Percentiles rank a stretch among this genome's conserved stretches.
phyloP scores from a whole-genome alignment of 163 green algal genomes.

The Prototheca cutis region DNA sequence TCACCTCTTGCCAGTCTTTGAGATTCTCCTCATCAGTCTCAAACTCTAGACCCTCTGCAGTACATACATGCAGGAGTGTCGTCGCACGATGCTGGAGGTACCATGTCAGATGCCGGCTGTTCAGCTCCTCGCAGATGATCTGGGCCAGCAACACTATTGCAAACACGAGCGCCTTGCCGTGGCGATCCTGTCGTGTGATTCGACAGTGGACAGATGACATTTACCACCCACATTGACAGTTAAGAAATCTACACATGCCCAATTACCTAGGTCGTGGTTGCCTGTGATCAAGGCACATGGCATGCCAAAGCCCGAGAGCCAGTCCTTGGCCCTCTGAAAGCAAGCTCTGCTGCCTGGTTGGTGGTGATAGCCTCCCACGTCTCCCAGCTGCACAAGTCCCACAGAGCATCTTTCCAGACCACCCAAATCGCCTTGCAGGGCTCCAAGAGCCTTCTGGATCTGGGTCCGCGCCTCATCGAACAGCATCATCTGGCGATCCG shows the following conservation, averaged over 20 bases:
- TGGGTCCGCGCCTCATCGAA: slow-evolving; percentile 43
- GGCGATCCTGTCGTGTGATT: too few relatives aligned
- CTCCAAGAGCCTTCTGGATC: slow-evolving; percentile 25
- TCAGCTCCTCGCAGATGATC: too few relatives aligned
- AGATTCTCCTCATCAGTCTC: slow-evolving; percentile 67
- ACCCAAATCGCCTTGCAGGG: not conserved
- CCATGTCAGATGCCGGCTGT: too few relatives aligned
- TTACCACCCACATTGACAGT: too few relatives aligned
- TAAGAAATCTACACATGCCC: not conserved
- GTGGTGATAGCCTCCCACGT: slow-evolving; percentile 58
- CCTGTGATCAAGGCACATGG: slow-evolving; percentile 42
- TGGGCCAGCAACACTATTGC: too few relatives aligned
- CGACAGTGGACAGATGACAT: too few relatives aligned
- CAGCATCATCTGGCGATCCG: slow-evolving; percentile 13
- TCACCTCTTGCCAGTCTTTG: slow-evolving; percentile 40
- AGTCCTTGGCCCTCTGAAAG: slow-evolving; percentile 43
- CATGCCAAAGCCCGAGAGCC: slow-evolving; percentile 28
- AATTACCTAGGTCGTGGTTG: slow-evolving; percentile 48
- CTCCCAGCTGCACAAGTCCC: slow-evolving; percentile 65
- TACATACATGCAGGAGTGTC: not conserved
- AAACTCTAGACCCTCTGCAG: slow-evolving; percentile 60
- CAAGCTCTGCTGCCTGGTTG: slow-evolving; percentile 40
- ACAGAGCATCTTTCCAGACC: not conserved
- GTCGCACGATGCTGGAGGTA: too few relatives aligned
- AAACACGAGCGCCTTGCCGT: too few relatives aligned